Evolutionary conservation across 2,329 filamentous ascomycete genomes (phyloP).

Genomic region (Verruconis gallopava): DNA sequence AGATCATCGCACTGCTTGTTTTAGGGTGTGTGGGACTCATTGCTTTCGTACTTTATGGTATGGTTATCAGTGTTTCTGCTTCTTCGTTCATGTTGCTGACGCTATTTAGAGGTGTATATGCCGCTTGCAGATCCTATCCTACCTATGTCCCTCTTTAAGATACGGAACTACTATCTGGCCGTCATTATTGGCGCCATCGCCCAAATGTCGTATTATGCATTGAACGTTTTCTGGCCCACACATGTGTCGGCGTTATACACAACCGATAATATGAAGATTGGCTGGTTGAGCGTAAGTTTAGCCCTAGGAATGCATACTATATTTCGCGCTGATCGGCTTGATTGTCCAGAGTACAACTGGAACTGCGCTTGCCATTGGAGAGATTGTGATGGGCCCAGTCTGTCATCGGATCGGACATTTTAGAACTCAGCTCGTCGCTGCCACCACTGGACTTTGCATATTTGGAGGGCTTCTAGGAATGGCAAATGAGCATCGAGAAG

Average conservation of each 20-base stretch:
- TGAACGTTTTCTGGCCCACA: not conserved
- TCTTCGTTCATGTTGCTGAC: no score
- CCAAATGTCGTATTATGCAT: not conserved
- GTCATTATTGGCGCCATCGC: not conserved
- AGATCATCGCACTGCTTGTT: not conserved
- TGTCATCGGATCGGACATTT: no score
- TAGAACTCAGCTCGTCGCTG: no score
- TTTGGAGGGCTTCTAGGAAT: no score
- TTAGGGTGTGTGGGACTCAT: not conserved
- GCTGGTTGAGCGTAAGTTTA: no score
- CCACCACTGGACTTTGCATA: no score
- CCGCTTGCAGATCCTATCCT: not conserved
- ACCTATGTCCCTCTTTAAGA: constrained; percentile 5
- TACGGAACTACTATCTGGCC: constrained; percentile 1
- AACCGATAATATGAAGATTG: not conserved
- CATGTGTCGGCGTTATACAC: not conserved
- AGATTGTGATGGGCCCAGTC: not conserved
- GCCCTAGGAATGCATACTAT: no score
- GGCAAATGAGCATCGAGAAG: no score
- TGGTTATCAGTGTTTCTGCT: no score
- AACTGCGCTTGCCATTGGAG: not conserved
- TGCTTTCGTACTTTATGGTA: not conserved
- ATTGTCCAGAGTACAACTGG: no score
- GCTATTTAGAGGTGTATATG: constrained; percentile 1
- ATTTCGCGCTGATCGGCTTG: no score